These are phyloP conservation scores for Leptomonas pyrrhocoris DNA, from an alignment of 208 protist species.

Conservation along the genomic window DNA sequence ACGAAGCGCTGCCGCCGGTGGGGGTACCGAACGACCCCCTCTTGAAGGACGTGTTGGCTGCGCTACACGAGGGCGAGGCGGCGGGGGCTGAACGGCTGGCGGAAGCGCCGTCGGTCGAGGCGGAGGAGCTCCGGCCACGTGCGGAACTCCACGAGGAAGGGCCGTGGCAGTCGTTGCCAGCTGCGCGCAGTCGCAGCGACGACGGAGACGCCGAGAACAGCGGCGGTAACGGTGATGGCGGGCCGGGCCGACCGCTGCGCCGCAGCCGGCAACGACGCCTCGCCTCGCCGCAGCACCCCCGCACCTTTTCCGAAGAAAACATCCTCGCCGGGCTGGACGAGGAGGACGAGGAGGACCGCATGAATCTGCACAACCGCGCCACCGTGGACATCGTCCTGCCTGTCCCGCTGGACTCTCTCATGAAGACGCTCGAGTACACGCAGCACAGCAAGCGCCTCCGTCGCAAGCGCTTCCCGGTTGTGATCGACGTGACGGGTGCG, in stretches of 20 bases:
- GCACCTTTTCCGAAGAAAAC: slow-evolving; percentile 17
- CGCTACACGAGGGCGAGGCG: slow-evolving; percentile 8
- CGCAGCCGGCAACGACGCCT: not conserved
- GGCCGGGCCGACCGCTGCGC: not conserved
- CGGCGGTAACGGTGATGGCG: not conserved
- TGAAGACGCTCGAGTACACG: slow-evolving; percentile 56
- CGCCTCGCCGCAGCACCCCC: slow-evolving; percentile 3
- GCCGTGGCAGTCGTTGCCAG: not conserved
- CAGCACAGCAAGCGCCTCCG: slow-evolving; percentile 43
- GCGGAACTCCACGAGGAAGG: not conserved
- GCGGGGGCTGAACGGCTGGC: not conserved
- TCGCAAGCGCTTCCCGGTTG: slow-evolving; percentile 77
- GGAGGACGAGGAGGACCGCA: slow-evolving; percentile 57
- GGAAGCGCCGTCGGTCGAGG: not conserved
- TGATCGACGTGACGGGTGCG: slow-evolving; percentile 73
- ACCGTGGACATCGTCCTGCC: slow-evolving; percentile 71
- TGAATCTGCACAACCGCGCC: slow-evolving; percentile 73
- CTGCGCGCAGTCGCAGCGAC: not conserved
- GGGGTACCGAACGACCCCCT: slow-evolving; percentile 24
- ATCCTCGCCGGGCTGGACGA: slow-evolving; percentile 18
- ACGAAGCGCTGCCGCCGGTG: slow-evolving; percentile 17
- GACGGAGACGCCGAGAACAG: not conserved
- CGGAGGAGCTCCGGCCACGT: too few relatives aligned
- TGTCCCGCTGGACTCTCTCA: slow-evolving; percentile 52
- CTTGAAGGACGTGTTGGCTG: slow-evolving; percentile 26